Evolutionary conservation across 768 basidiomycete species (phyloP).

Genomic region (Dendrothele bispora): DNA sequence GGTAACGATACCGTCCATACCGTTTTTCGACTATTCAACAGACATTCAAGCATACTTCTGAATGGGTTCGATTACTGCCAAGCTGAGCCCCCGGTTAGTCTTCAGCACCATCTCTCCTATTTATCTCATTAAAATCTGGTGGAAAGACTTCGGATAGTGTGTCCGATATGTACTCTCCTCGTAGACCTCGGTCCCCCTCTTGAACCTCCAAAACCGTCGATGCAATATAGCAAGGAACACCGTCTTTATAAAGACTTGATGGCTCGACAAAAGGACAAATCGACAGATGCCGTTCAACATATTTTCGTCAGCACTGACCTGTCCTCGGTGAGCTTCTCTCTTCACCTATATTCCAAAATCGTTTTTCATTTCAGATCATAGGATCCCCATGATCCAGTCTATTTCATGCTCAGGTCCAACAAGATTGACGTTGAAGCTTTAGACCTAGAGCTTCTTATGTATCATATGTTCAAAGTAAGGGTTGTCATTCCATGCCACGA

Average conservation of each 20-base stretch:
- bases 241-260: slow-evolving; percentile 69
- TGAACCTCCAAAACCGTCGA: slow-evolving; percentile 64
- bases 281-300: slow-evolving; percentile 59
- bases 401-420: slow-evolving; percentile 66
- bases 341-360: too few species aligned
- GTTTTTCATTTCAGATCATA: slow-evolving; percentile 9
- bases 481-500: not conserved
- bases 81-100: slow-evolving; percentile 44
- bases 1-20: slow-evolving; percentile 68
- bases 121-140: too few species aligned
- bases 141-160: slow-evolving; percentile 51
- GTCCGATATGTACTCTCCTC: slow-evolving; percentile 72
- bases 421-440: slow-evolving; percentile 77
- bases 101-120: too few species aligned
- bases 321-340: slow-evolving; percentile 45
- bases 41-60: slow-evolving; percentile 68
- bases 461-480: slow-evolving; percentile 72
- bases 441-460: slow-evolving; percentile 77
- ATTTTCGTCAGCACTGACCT: slow-evolving; percentile 62
- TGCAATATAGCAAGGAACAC: slow-evolving; percentile 48
- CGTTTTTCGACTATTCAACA: slow-evolving; percentile 76
- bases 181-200: slow-evolving; percentile 76
- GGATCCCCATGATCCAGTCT: slow-evolving; percentile 43
- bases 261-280: slow-evolving; percentile 58
- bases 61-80: slow-evolving; percentile 57